These are phyloP conservation scores for Ceratocystis lukuohia DNA, from an alignment of 2,329 filamentous ascomycete genomes.

Conservation along the genomic window DNA sequence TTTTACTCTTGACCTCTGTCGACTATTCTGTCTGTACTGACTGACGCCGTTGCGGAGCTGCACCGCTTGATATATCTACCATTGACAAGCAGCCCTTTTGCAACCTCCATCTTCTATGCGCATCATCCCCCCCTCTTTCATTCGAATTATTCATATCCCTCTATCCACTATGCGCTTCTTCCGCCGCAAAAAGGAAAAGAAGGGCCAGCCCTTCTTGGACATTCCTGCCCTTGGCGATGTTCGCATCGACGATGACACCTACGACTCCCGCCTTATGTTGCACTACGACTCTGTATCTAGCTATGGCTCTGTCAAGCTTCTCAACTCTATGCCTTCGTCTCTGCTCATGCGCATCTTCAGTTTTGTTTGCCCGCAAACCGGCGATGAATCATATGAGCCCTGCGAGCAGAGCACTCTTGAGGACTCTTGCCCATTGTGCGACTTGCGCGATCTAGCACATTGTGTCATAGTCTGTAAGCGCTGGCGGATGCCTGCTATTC, in stretches of 20 bases:
- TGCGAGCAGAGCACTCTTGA: constrained; percentile 69
- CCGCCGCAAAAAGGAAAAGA: constrained; percentile 27
- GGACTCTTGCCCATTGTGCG: constrained; percentile 83
- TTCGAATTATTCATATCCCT: neutral
- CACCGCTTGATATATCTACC: too few species aligned
- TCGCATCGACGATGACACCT: constrained; percentile 16
- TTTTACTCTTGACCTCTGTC: neutral
- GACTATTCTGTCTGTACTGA: neutral
- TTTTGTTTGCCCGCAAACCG: constrained; percentile 69
- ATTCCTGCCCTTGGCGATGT: constrained; percentile 21
- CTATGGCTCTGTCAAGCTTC: constrained; percentile 30
- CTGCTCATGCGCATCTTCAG: constrained; percentile 66
- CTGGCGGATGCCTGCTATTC: constrained; percentile 48
- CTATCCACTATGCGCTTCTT: constrained; percentile 23
- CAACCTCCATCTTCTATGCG: constrained; percentile 24
- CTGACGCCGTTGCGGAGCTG: too few species aligned
- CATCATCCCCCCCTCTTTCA: constrained; percentile 21
- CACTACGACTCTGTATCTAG: constrained; percentile 28
- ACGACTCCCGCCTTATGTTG: constrained; percentile 17
- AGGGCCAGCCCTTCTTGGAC: constrained; percentile 22
- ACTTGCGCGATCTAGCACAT: constrained; percentile 74
- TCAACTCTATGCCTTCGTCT: constrained; percentile 47
- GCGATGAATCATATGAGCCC: constrained; percentile 64
- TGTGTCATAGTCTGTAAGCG: constrained; percentile 59
- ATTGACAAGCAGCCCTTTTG: neutral